phyloP scores from a whole-genome alignment of 495 filamentous ascomycete genomes.

The Xylaria palmicola region DNA sequence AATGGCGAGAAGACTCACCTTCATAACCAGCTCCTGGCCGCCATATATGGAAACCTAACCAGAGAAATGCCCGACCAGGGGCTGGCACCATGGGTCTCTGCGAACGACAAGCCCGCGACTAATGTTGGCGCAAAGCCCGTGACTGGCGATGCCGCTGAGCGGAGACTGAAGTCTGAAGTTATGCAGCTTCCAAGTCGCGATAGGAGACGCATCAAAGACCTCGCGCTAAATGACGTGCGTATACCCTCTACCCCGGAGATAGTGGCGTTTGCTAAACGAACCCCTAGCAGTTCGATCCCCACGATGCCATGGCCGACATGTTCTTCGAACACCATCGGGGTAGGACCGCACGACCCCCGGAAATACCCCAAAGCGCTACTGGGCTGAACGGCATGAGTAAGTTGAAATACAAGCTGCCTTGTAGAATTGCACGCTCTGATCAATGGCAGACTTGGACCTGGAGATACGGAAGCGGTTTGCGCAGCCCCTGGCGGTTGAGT shows the following conservation, averaged over 20 bases:
- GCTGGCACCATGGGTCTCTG: conserved; percentile 91
- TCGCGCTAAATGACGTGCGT: conserved; percentile 56
- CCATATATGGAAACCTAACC: conserved; percentile 81
- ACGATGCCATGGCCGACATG: conserved; percentile 60
- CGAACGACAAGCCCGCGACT: conserved; percentile 88
- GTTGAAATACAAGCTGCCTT: conserved; percentile 24
- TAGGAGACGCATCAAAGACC: conserved; percentile 79
- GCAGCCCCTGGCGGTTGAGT: conserved; percentile 82
- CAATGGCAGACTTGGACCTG: conserved; percentile 72
- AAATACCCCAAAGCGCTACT: conserved; percentile 78
- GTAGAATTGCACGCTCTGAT: conserved; percentile 15
- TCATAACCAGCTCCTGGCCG: conserved; percentile 86
- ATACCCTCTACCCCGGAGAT: neutral
- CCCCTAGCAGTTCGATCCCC: conserved; percentile 59
- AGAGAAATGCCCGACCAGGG: conserved; percentile 89
- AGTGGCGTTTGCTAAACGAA: conserved; percentile 23
- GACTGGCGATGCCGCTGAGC: conserved; percentile 85
- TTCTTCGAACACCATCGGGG: conserved; percentile 67
- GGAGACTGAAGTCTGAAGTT: conserved; percentile 85
- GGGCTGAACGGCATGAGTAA: conserved; percentile 86
- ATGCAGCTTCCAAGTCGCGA: conserved; percentile 90
- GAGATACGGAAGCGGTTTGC: conserved; percentile 92
- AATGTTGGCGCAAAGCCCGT: conserved; percentile 73
- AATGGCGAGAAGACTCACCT: conserved; percentile 73
- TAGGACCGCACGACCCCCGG: conserved; percentile 67